Conservation (phyloP, 257 asterid genomes). For the Nicotiana noctiflora region DNA sequence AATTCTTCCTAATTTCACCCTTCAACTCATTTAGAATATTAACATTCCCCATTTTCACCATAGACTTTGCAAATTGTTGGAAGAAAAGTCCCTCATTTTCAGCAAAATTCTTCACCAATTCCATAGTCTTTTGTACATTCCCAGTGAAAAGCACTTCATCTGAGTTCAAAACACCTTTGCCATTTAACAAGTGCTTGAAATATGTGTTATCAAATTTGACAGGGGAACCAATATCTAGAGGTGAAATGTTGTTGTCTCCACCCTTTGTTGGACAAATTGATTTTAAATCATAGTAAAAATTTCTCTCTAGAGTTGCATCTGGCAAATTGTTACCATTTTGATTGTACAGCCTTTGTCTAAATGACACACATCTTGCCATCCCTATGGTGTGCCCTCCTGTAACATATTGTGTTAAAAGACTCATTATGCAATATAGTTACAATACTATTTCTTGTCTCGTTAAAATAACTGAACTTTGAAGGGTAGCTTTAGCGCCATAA, state of each 20-base stretch:
- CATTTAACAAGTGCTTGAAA: slow-evolving; percentile 49
- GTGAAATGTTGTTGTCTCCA: slow-evolving; percentile 62
- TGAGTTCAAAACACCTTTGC: slow-evolving; percentile 64
- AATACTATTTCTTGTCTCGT: too few relatives aligned
- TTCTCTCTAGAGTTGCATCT: slow-evolving; percentile 48
- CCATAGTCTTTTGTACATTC: slow-evolving; percentile 26
- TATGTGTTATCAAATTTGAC: slow-evolving; percentile 64
- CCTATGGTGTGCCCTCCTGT: slow-evolving; percentile 79
- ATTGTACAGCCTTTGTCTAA: slow-evolving; percentile 65
- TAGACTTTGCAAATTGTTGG: slow-evolving; percentile 55
- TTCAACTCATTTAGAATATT: slow-evolving; percentile 42
- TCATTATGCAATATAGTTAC: too few relatives aligned
- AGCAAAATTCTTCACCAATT: slow-evolving; percentile 54
- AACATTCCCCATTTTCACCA: slow-evolving; percentile 68
- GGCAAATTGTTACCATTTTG: slow-evolving; percentile 60
- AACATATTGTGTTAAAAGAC: too few relatives aligned
- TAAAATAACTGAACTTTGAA: too few relatives aligned
- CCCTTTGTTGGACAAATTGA: slow-evolving; percentile 52
- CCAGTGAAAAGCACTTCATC: slow-evolving; percentile 64
- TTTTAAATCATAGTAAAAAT: slow-evolving; percentile 43
- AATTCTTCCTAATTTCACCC: slow-evolving; percentile 68
- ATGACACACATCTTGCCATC: slow-evolving; percentile 62
- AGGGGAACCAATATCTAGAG: slow-evolving; percentile 63
- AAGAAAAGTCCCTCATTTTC: slow-evolving; percentile 47
- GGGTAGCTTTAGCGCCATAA: too few relatives aligned